Conservation (phyloP, 2,329 filamentous ascomycete species). For the Aureobasidium mangrovei region DNA sequence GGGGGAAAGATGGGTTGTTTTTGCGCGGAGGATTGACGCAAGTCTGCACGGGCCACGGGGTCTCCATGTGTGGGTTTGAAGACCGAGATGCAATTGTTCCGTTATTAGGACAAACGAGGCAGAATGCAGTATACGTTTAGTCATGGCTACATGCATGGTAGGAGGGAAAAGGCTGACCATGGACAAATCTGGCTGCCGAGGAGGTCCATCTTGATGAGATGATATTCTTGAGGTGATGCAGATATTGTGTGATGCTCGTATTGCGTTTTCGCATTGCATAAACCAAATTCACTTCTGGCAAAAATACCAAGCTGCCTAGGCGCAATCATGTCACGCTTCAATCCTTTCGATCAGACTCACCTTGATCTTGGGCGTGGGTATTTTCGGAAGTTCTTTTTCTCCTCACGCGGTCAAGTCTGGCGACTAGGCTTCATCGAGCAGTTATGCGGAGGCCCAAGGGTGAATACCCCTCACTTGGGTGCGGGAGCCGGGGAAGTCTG, state of each 20-base stretch:
- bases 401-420: too few relatives aligned
- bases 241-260: slow-evolving; percentile 6
- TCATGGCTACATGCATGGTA: not conserved
- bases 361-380: too few relatives aligned
- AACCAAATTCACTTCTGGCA: not conserved
- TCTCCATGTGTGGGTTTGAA: not conserved
- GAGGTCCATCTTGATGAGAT: not conserved
- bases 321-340: not conserved
- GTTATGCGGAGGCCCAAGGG: not conserved
- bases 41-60: not conserved
- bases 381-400: too few relatives aligned
- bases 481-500: not conserved
- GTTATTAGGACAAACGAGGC: slow-evolving; percentile 1
- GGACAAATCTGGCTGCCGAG: not conserved
- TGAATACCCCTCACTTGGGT: slow-evolving; percentile 7
- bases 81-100: slow-evolving; percentile 6
- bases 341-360: not conserved
- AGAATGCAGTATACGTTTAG: not conserved
- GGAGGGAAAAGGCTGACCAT: not conserved
- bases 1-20: not conserved
- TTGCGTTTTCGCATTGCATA: slow-evolving; percentile 4
- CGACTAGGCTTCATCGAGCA: not conserved
- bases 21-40: not conserved
- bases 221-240: not conserved
- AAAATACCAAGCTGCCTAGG: not conserved